phyloP scores from a whole-genome alignment of 805 yeast genomes.

The Saturnispora sekii region DNA sequence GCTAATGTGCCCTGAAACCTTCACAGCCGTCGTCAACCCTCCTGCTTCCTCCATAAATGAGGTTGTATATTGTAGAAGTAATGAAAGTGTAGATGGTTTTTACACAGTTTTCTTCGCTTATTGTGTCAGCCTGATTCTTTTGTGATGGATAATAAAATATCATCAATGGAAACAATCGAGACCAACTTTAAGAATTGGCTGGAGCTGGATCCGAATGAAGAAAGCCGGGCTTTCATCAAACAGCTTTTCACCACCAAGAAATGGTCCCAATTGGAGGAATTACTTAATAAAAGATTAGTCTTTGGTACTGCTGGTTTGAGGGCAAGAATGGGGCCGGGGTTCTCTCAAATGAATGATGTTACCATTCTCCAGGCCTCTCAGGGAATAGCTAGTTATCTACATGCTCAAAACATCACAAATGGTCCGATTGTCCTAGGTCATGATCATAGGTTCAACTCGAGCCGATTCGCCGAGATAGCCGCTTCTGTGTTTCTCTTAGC shows the following conservation, averaged over 20 bases:
- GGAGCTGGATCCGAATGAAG: not conserved
- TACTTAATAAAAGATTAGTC: conserved; percentile 51
- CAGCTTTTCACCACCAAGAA: conserved; percentile 21
- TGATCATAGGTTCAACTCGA: conserved; percentile 82
- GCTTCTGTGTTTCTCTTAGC: conserved; percentile 60
- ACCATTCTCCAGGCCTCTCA: conserved; percentile 88
- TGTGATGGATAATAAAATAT: not conserved
- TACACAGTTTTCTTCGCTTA: too few species aligned
- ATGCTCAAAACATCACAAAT: conserved; percentile 26
- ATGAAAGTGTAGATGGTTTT: too few species aligned
- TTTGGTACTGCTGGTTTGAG: conserved; percentile 95
- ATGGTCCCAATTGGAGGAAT: conserved; percentile 37
- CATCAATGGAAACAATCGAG: conserved; percentile 1
- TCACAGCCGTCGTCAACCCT: too few species aligned
- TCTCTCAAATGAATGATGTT: conserved; percentile 77
- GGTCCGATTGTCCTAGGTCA: conserved; percentile 68
- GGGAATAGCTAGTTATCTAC: conserved; percentile 51
- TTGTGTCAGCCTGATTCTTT: not conserved
- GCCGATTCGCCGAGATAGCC: conserved; percentile 67
- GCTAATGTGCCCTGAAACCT: too few species aligned
- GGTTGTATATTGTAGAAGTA: too few species aligned
- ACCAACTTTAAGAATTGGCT: conserved; percentile 2
- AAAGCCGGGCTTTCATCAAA: not conserved
- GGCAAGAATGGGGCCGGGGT: conserved; percentile 85
- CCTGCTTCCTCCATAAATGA: too few species aligned